Base-by-base conservation (phyloP, 1,139 yeast genomes). In the Debaryomyces nepalensis region DNA sequence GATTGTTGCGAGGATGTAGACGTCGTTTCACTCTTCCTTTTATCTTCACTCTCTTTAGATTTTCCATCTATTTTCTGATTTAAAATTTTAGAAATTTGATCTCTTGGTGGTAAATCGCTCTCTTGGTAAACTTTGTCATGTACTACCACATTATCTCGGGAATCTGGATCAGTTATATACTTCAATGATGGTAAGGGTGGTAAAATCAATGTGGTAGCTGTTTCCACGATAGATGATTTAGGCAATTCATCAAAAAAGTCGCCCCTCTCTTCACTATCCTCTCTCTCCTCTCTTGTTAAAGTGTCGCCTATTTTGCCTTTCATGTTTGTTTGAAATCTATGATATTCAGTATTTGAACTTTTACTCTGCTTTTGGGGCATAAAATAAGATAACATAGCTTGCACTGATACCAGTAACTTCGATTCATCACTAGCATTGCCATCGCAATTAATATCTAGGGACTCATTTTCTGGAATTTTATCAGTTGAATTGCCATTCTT, bases 141-240 rank as follows among this genome's bases (percentile, higher is more conserved):
- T 12, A 73, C 48, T 11, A 73, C 64, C 5, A 69, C 64, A 39
- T 65, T 53, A 7, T 64, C 68, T 21, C 79, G 52, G 8, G 64
- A 56, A 5, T 58, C 63, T 52, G 66, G 96, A 55, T 90, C 88
- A 26, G 79, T 77, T 15, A 93, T 79, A 59, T 78, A 93, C 42
- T 77, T 74, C 41, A 71, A 56, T 0, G 91, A 77, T 0, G 99
- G 99, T 7, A 86, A 66, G 1, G 97, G 96, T 0, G 98, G 98
- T n/a, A 88, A 63, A 2, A 93, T 64, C 8, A 90, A 77, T 1
- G 90, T 77, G 1, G 89, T 79, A 0, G 95, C 96, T 2, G 96
- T 83, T 49, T 87, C 90, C n/a, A 91, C 63, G 44, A 91, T 79
- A 0, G 95, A 85, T 0, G 95, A 74, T 52, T 82, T 87, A 1